Conservation (phyloP, 352 stramenopile genomes). For the Peronospora belbahrii region DNA sequence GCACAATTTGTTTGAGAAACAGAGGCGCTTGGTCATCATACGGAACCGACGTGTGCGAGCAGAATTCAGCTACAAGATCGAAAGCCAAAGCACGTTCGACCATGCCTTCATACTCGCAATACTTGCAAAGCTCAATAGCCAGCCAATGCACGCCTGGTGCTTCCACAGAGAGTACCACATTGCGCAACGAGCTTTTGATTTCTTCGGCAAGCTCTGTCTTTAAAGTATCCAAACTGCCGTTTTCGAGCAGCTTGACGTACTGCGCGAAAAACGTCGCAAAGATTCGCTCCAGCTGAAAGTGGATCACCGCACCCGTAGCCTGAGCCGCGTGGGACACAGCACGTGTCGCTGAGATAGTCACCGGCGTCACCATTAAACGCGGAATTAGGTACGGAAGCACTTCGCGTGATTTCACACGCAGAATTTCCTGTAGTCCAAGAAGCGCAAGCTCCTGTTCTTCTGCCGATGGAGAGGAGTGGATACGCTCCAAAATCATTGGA, state of each 20-base stretch:
- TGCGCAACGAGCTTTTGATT: conserved; percentile 65
- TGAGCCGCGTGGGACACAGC: conserved; percentile 91
- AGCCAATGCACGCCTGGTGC: conserved; percentile 90
- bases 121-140: conserved; percentile 91
- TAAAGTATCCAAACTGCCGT: conserved; percentile 8
- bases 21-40: conserved; percentile 93
- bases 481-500: conserved; percentile 90
- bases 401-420: conserved; percentile 93
- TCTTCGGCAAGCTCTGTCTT: conserved; percentile 45
- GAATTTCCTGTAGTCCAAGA: conserved; percentile 95
- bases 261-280: conserved; percentile 80
- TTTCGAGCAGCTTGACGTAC: conserved; percentile 43
- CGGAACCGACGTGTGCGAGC: conserved; percentile 73
- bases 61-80: conserved; percentile 87
- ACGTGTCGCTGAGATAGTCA: conserved; percentile 85
- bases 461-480: conserved; percentile 58
- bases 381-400: conserved; percentile 97
- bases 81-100: conserved; percentile 87
- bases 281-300: conserved; percentile 94
- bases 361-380: conserved; percentile 88
- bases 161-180: conserved; percentile 82
- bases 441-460: conserved; percentile 85
- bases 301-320: conserved; percentile 90
- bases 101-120: conserved; percentile 87
- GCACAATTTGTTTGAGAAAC: conserved; percentile 93